phyloP scores from a whole-genome alignment of 179 eudicot species.

The Silene noctiflora region DNA sequence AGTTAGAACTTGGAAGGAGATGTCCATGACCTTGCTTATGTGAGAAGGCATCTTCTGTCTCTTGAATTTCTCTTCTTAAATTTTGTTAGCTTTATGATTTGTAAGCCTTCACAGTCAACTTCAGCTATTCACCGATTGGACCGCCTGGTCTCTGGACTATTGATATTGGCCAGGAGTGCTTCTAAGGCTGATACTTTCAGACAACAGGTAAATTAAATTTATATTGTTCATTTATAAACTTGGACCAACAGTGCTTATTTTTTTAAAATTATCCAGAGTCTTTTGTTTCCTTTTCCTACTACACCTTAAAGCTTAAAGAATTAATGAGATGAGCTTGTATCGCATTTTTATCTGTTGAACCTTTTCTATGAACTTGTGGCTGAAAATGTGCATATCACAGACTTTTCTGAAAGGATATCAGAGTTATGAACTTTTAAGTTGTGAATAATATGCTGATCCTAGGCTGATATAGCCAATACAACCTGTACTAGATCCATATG shows the following conservation, averaged over 20 bases:
- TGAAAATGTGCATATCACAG: background rate
- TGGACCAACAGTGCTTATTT: background rate
- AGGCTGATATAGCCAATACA: too few relatives aligned
- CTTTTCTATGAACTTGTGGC: background rate
- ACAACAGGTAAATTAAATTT: conserved; percentile 57
- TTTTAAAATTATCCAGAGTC: background rate
- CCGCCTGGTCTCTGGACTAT: conserved; percentile 94
- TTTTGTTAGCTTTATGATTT: conserved; percentile 13
- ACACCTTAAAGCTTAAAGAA: background rate
- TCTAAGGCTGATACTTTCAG: conserved; percentile 64
- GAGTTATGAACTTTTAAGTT: too few relatives aligned
- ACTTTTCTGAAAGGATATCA: background rate
- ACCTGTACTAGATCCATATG: too few relatives aligned
- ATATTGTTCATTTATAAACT: background rate
- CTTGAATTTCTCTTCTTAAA: background rate
- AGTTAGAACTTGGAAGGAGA: background rate
- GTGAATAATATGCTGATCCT: too few relatives aligned
- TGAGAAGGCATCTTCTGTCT: conserved; percentile 5
- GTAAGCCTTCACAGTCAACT: conserved; percentile 39
- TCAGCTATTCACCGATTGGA: conserved; percentile 90
- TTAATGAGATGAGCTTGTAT: background rate
- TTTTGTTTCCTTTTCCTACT: background rate
- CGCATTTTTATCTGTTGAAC: background rate
- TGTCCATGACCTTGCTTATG: background rate
- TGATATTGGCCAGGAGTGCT: conserved; percentile 73